Conservation (phyloP, 2,329 filamentous ascomycete genomes). For the Colletotrichum sp. region DNA sequence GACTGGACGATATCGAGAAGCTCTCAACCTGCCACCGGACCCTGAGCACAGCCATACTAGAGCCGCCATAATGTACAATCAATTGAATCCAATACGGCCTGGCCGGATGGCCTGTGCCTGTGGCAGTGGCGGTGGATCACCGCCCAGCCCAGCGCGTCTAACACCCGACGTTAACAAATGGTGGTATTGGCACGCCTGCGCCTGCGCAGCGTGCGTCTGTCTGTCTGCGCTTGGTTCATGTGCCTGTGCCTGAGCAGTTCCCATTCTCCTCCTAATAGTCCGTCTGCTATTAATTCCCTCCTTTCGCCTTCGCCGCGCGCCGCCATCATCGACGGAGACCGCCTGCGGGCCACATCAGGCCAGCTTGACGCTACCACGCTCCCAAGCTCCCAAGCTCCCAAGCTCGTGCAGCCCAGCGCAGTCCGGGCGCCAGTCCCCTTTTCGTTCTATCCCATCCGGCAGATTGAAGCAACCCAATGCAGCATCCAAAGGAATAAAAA, state of each 20-base stretch:
- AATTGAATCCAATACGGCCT: neutral
- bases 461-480: neutral
- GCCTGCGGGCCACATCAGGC: neutral
- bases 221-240: neutral
- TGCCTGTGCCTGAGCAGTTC: neutral
- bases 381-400: neutral
- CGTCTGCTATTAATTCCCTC: slow-evolving; percentile 1
- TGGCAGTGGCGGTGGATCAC: neutral
- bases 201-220: neutral
- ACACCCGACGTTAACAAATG: neutral
- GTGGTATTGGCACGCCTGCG: neutral
- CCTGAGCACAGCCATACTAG: neutral
- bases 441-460: neutral
- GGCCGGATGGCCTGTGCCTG: slow-evolving; percentile 16
- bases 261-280: slow-evolving; percentile 4
- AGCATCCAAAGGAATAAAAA: neutral
- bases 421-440: neutral
- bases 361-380: neutral
- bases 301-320: neutral
- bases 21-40: slow-evolving; percentile 11
- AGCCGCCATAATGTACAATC: neutral
- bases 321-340: neutral
- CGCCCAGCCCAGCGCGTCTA: neutral
- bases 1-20: neutral
- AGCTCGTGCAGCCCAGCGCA: neutral